Conservation (phyloP, 306 rosid species). For the Herpetospermum pedunculosum region DNA sequence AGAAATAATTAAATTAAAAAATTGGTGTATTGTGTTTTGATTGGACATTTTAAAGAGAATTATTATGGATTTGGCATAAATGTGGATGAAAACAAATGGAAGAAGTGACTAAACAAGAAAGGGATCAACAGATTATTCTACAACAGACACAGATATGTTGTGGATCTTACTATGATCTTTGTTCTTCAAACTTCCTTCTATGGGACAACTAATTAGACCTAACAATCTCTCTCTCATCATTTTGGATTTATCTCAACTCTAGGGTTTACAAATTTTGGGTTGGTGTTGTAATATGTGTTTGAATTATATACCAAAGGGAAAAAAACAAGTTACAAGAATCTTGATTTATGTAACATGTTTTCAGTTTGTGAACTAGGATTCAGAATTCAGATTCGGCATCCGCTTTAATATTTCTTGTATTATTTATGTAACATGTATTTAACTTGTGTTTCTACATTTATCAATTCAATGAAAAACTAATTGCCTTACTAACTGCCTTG, state of each 20-base stretch:
- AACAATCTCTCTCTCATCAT: not conserved
- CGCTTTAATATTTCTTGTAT: no score
- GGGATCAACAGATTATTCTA: conserved; percentile 2
- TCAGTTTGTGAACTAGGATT: no score
- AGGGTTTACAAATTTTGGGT: not conserved
- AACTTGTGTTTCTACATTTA: no score
- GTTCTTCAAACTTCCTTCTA: not conserved
- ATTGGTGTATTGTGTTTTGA: no score
- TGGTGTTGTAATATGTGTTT: no score
- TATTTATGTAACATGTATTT: no score
- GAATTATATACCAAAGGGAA: no score
- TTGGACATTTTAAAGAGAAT: not conserved
- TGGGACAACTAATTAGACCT: not conserved
- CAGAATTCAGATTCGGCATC: no score
- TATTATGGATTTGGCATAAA: not conserved
- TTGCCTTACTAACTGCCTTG: no score
- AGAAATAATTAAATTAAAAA: not conserved
- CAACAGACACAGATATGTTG: not conserved
- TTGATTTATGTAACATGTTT: no score
- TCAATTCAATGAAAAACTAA: no score
- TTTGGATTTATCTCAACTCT: not conserved
- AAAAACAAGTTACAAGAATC: no score
- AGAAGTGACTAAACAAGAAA: not conserved
- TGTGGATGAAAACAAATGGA: not conserved
- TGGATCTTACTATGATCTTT: not conserved